Evolutionary conservation across 2,329 filamentous ascomycete species (phyloP).

Genomic region (Furcasterigmium furcatum): DNA sequence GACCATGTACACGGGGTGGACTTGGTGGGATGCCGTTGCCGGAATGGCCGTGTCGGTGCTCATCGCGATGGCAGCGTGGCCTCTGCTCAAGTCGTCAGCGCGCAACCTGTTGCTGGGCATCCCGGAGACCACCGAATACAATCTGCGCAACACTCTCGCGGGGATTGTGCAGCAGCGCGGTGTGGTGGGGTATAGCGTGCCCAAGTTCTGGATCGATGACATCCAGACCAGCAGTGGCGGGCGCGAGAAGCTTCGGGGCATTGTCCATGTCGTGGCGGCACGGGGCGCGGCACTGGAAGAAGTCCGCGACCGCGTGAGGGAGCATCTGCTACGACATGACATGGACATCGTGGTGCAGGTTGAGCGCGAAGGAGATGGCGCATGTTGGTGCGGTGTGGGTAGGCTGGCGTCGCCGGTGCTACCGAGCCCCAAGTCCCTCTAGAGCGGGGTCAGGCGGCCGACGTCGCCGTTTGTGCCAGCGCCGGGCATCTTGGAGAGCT

Average conservation of each 20-base stretch:
- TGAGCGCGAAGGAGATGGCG: slow-evolving; percentile 73
- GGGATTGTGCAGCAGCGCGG: slow-evolving; percentile 80
- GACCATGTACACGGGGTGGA: slow-evolving; percentile 85
- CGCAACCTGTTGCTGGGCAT: slow-evolving; percentile 80
- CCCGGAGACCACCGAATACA: slow-evolving; percentile 82
- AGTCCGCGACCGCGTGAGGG: slow-evolving; percentile 71
- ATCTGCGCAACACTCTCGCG: slow-evolving; percentile 78
- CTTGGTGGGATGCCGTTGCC: slow-evolving; percentile 90
- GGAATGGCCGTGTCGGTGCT: slow-evolving; percentile 91
- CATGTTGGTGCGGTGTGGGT: slow-evolving; percentile 54
- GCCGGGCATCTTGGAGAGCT: not conserved
- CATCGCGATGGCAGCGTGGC: slow-evolving; percentile 89
- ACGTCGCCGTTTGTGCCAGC: not conserved
- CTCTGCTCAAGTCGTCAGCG: slow-evolving; percentile 81
- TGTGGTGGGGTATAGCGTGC: slow-evolving; percentile 80
- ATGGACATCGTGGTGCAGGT: slow-evolving; percentile 87
- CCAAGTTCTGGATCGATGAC: slow-evolving; percentile 92
- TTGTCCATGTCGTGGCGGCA: slow-evolving; percentile 81
- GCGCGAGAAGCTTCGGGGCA: slow-evolving; percentile 64
- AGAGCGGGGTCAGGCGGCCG: slow-evolving; percentile 7
- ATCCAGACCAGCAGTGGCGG: slow-evolving; percentile 27
- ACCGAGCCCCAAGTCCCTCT: slow-evolving; percentile 29
- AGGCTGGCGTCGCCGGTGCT: slow-evolving; percentile 22
- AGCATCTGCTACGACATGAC: slow-evolving; percentile 66
- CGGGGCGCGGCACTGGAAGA: slow-evolving; percentile 74